Percentiles rank a stretch among this genome's conserved stretches.
These are phyloP conservation scores for Fulvia fulva DNA, from an alignment of 2,329 filamentous ascomycete species.

Conservation along the genomic window DNA sequence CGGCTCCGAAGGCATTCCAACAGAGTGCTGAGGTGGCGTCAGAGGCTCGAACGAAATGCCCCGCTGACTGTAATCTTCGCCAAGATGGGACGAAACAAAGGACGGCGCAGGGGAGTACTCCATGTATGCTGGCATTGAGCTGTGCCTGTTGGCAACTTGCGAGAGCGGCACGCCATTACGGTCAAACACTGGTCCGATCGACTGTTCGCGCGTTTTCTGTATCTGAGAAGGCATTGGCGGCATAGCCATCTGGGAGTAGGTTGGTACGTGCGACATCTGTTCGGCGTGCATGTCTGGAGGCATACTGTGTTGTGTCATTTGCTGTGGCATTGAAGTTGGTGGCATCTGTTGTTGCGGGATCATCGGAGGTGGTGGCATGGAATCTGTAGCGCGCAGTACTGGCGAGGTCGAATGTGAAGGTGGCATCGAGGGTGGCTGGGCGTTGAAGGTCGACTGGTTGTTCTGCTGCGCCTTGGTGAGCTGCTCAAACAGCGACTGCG, in stretches of 20 bases:
- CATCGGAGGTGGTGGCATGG: constrained; percentile 89
- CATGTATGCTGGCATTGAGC: constrained; percentile 97
- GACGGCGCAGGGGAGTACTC: constrained; percentile 98
- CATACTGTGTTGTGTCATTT: constrained; percentile 31
- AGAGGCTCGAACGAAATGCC: constrained; percentile 95
- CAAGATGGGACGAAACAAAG: constrained; percentile 93
- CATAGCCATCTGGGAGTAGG: constrained; percentile 72
- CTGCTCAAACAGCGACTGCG: constrained; percentile 97
- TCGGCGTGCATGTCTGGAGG: constrained; percentile 57
- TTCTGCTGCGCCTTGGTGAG: constrained; percentile 98
- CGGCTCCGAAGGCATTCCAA: constrained; percentile 79
- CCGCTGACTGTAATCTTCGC: constrained; percentile 91
- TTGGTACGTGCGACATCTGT: constrained; percentile 56
- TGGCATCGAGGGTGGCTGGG: constrained; percentile 34
- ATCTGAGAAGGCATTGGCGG: constrained; percentile 65
- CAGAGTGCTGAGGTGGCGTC: constrained; percentile 88
- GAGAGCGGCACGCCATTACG: constrained; percentile 83
- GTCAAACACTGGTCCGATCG: constrained; percentile 75
- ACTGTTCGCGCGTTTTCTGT: constrained; percentile 80
- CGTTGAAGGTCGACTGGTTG: constrained; percentile 85
- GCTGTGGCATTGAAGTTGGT: constrained; percentile 28
- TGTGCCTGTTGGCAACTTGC: constrained; percentile 83
- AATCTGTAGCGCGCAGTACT: constrained; percentile 83
- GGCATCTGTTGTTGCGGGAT: constrained; percentile 49
- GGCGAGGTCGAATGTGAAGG: constrained; percentile 83